Evolutionary conservation across 176 grass and related monocot species (phyloP), one percentile per base, ranked within the genome.

Genomic region (bread wheat (Triticum aestivum)): DNA sequence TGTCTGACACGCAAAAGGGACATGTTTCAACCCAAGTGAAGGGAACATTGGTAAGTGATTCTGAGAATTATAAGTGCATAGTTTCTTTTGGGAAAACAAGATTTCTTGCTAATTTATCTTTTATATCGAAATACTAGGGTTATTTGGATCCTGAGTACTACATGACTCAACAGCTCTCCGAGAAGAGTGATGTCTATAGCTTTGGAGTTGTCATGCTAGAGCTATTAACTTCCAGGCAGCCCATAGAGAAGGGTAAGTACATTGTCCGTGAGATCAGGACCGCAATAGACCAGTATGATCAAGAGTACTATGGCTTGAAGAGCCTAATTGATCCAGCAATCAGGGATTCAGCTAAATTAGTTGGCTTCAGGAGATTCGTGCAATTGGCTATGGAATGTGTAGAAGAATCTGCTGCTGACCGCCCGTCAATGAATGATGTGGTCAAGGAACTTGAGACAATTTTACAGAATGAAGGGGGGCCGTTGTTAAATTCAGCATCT

Each of bases 111-210:
- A n/a, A 87, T 80, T 87, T 11, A 17, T 80, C 29, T 87, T 71
- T 78, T 80, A 63, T 65, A 47, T 52, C 68, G 35, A 78, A 79
- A 81, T 91, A 20, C 11, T 80, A 94, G 92, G 92, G 92, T 20
- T 94, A 94, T 81, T 85, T 94, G 92, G 92, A 94, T 88, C 92
- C 92, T 63, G 92, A 94, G 65, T 94, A 94, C 33, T 94, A 91
- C 76, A 94, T 94, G 92, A 94, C 92, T 29, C 89, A 91, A 54
- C 92, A 94, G 73, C 82, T 94, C n/a, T 91, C 92, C 42, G 89
- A 94, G 78, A 94, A 94, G 71, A 94, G 92, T 30, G 92, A 94
- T 32, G 92, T 91, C 5, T 94, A 94, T 63, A 94, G 89, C 82
- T 94, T 94, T 18, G 92, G 89, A 52, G 87, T 94, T 78, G 89